Base-by-base conservation (phyloP, 352 stramenopile species). In the Pseudoperonospora humuli region DNA sequence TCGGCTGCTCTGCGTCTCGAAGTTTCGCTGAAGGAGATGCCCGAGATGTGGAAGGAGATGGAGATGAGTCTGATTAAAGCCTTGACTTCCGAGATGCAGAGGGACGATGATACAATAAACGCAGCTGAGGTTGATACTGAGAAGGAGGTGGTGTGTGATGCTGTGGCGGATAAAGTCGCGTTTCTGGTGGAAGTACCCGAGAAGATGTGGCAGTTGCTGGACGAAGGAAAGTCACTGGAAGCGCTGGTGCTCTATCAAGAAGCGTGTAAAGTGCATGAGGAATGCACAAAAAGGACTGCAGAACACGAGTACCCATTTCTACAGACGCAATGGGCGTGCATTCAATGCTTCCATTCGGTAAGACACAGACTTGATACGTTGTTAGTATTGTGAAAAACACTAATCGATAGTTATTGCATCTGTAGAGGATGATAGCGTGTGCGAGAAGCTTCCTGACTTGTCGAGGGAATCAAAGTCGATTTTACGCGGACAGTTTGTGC, bases 1-100 rank as follows among this genome's bases (percentile, higher is more conserved):
- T 88, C 91, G 43, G 76, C 78, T 2, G 79, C 83, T 8, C 52
- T 92, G 45, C 70, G 70, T n/a, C 68, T 94, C 11, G 79, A 90
- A 34, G 62, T 70, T 25, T 84, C 79, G 11, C 61, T 94, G 8
- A 79, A 86, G 45, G 79, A 94, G 45, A 89, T 94, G 82, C 77
- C 82, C 0, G 54, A 73, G n/a, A 71, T 82, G 49, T 94, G 82
- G 82, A 73, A 73, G 20, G 50, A 61, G 21, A 76, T 91, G 45
- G 75, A 92, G 35, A 45, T 54, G 13, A 41, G 38, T 33, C 51
- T 88, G 5, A 39, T 46, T 0, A 28, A 13, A 5, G 65, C 71
- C 3, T 39, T 89, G 3, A 33, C 56, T 13, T 33, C 45, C 6
- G 49, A 58, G 10, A 25, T 24, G 2, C 27, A 45, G 21, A 8